A percentile compares a stretch with the other conserved stretches of the same genome.
Conservation (phyloP, 306 rosid genomes). For the Pterocarpus macrocarpus region DNA sequence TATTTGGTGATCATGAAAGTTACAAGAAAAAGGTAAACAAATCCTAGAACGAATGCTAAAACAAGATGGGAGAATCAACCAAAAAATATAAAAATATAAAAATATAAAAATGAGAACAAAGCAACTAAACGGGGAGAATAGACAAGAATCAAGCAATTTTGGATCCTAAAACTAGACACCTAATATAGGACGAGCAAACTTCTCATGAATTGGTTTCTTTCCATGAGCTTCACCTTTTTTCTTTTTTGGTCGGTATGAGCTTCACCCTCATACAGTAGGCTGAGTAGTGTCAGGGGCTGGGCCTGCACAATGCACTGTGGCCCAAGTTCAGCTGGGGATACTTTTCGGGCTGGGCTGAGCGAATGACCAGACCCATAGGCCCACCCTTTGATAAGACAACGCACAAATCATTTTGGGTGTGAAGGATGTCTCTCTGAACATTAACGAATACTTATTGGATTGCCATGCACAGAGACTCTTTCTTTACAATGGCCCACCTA, state of each 20-base stretch:
- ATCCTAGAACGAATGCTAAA: conserved; percentile 31
- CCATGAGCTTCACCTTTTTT: background rate
- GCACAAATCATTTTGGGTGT: background rate
- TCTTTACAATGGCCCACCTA: background rate
- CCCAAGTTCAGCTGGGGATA: conserved; percentile 6
- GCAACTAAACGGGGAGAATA: conserved; percentile 31
- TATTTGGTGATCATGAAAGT: conserved; percentile 3
- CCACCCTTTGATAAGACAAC: conserved; percentile 13
- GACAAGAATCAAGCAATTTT: conserved; percentile 14
- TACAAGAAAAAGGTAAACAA: conserved; percentile 22
- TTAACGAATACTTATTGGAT: no score
- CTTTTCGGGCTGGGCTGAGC: background rate
- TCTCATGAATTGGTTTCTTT: conserved; percentile 20
- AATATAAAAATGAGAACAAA: background rate
- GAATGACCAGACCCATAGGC: conserved; percentile 6
- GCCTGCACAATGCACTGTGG: conserved; percentile 19
- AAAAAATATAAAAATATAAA: background rate
- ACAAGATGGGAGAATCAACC: conserved; percentile 22
- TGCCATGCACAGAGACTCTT: no score
- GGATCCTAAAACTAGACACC: conserved; percentile 31
- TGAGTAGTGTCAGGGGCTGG: conserved; percentile 14
- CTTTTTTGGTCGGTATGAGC: no score
- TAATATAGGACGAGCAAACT: conserved; percentile 24
- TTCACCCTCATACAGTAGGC: no score
- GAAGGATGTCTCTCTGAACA: background rate